phyloP scores from a whole-genome alignment of 2,329 filamentous ascomycete species.

The Coleophoma cylindrospora region DNA sequence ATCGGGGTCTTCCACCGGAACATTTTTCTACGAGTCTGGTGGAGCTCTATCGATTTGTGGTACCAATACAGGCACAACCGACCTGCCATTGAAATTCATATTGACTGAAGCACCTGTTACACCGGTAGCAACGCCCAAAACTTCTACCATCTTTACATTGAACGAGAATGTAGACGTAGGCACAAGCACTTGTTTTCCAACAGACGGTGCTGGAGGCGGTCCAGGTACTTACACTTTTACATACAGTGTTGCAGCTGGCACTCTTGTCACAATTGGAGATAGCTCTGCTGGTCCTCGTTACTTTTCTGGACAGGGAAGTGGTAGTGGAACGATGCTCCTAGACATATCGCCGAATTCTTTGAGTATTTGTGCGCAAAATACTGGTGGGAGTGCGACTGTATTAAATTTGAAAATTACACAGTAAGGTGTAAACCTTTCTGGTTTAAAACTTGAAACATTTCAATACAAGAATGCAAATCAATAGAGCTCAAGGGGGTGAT shows the following conservation, averaged over 20 bases:
- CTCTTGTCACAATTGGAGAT: neutral
- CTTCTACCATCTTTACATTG: neutral
- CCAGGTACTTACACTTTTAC: neutral
- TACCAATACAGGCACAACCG: neutral
- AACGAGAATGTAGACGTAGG: neutral
- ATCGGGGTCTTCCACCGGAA: neutral
- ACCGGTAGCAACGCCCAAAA: neutral
- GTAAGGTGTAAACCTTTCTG: neutral
- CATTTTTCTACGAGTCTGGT: neutral
- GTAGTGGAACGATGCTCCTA: neutral
- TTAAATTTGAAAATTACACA: neutral
- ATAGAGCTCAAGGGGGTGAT: too few species aligned
- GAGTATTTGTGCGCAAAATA: neutral
- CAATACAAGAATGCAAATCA: too few species aligned
- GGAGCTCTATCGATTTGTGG: neutral
- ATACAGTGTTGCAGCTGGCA: neutral
- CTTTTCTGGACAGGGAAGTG: neutral
- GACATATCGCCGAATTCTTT: neutral
- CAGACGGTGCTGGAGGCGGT: neutral
- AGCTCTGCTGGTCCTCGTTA: neutral
- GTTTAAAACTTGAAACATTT: too few species aligned
- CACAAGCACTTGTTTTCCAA: neutral
- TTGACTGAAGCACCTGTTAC: neutral
- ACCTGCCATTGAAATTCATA: neutral
- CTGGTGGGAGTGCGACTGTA: neutral